Evolutionary conservation across 2,329 filamentous ascomycete species (phyloP).

Genomic region (Penicillium fuscoglaucum): DNA sequence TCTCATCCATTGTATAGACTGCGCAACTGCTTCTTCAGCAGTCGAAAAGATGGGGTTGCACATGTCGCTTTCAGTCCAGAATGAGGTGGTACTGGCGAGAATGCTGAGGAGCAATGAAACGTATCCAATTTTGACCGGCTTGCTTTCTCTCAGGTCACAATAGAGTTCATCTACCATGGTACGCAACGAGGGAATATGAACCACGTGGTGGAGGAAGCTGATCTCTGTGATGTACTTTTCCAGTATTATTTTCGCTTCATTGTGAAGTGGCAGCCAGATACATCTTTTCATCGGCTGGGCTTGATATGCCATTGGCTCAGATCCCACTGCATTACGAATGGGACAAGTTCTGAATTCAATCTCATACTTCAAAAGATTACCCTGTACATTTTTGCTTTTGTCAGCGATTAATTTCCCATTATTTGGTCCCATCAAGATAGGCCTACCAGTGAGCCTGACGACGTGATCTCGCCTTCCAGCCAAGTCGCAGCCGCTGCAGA

Average conservation of each 20-base stretch:
- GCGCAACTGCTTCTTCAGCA: constrained; percentile 28
- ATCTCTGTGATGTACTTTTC: constrained; percentile 37
- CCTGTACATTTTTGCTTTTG: background rate
- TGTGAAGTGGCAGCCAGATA: constrained; percentile 38
- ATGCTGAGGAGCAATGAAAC: constrained; percentile 36
- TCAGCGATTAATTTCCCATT: background rate
- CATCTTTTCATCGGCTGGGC: constrained; percentile 15
- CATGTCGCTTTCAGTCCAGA: constrained; percentile 31
- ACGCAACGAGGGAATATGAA: constrained; percentile 33
- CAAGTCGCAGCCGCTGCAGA: constrained; percentile 13
- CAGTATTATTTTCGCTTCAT: constrained; percentile 35
- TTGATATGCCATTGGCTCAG: background rate
- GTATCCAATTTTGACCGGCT: constrained; percentile 26
- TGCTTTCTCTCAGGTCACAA: constrained; percentile 19
- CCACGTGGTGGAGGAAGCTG: constrained; percentile 38
- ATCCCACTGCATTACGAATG: constrained; percentile 1
- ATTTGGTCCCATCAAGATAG: background rate
- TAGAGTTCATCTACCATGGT: constrained; percentile 33
- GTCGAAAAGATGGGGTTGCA: constrained; percentile 16
- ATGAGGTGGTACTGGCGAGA: constrained; percentile 34
- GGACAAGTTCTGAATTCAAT: constrained; percentile 19
- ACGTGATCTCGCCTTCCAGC: constrained; percentile 20
- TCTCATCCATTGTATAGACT: constrained; percentile 34
- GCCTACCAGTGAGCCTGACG: constrained; percentile 13
- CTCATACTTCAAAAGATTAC: constrained; percentile 3